Percentiles rank a stretch among this genome's conserved stretches.
Evolutionary conservation across 164 flowering plant genomes (phyloP).

Genomic region (Vitis cinerea): DNA sequence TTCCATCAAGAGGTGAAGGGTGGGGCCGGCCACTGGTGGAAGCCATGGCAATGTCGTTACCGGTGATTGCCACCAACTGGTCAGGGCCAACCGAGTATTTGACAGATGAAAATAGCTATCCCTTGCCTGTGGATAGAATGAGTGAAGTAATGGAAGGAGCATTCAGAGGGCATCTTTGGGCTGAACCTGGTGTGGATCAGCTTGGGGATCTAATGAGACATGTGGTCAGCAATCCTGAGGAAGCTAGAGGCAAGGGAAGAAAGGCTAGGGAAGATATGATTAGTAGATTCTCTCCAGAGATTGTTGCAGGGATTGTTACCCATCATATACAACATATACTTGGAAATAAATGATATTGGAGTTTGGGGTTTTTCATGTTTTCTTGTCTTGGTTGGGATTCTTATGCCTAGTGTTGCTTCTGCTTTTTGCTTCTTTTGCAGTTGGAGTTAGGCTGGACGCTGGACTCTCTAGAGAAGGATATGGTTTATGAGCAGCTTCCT

Average conservation of each 20-base stretch:
- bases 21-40: slow-evolving; percentile 82
- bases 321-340: slow-evolving; percentile 33
- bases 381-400: too few relatives aligned
- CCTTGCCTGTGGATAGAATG: slow-evolving; percentile 57
- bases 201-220: slow-evolving; percentile 59
- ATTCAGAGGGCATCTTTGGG: slow-evolving; percentile 77
- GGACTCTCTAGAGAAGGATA: too few relatives aligned
- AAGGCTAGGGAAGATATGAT: slow-evolving; percentile 69
- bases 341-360: slow-evolving; percentile 4
- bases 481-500: too few relatives aligned
- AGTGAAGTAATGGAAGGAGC: slow-evolving; percentile 74
- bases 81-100: slow-evolving; percentile 78
- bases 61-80: slow-evolving; percentile 80
- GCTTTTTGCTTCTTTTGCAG: too few relatives aligned
- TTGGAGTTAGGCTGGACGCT: too few relatives aligned
- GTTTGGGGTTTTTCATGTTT: too few relatives aligned
- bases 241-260: slow-evolving; percentile 49
- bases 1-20: slow-evolving; percentile 83
- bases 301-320: slow-evolving; percentile 57
- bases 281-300: slow-evolving; percentile 56
- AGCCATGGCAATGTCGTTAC: slow-evolving; percentile 80
- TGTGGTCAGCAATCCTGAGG: slow-evolving; percentile 47
- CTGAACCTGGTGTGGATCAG: slow-evolving; percentile 63
- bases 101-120: slow-evolving; percentile 63
- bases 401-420: too few relatives aligned